Evolutionary conservation across 306 rosid species (phyloP).

Genomic region (Prunus campanulata): DNA sequence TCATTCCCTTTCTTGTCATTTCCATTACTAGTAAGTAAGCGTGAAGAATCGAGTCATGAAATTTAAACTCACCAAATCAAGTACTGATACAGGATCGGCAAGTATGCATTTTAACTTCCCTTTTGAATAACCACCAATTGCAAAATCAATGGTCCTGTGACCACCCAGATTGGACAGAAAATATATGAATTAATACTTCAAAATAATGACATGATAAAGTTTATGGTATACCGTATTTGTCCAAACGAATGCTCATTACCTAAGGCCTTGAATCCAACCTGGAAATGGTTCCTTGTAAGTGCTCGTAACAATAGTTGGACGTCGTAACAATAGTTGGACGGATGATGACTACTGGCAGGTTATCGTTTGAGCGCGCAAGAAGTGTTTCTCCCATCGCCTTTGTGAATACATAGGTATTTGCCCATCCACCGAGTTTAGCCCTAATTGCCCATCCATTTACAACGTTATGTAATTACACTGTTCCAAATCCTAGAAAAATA

Average conservation of each 20-base stretch:
- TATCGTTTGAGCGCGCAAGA: constrained; percentile 5
- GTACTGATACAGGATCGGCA: background rate
- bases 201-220: too few relatives aligned
- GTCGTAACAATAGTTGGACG: constrained; percentile 18
- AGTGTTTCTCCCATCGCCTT: background rate
- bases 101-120: background rate
- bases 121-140: too few relatives aligned
- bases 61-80: background rate
- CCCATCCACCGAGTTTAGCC: constrained; percentile 19
- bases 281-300: constrained; percentile 38
- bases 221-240: too few relatives aligned
- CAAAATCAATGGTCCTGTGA: background rate
- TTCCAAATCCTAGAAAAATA: background rate
- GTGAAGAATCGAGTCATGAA: background rate
- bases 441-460: constrained; percentile 4
- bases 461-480: too few relatives aligned
- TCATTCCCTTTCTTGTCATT: too few relatives aligned
- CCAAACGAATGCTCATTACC: background rate
- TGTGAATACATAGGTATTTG: too few relatives aligned
- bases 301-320: constrained; percentile 16
- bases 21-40: too few relatives aligned
- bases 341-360: constrained; percentile 17
- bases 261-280: constrained; percentile 40
- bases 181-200: too few relatives aligned
- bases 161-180: too few relatives aligned